These are phyloP conservation scores for Oenanthe sinensis DNA, from an alignment of 129 eudicot genomes.

Conservation along the genomic window DNA sequence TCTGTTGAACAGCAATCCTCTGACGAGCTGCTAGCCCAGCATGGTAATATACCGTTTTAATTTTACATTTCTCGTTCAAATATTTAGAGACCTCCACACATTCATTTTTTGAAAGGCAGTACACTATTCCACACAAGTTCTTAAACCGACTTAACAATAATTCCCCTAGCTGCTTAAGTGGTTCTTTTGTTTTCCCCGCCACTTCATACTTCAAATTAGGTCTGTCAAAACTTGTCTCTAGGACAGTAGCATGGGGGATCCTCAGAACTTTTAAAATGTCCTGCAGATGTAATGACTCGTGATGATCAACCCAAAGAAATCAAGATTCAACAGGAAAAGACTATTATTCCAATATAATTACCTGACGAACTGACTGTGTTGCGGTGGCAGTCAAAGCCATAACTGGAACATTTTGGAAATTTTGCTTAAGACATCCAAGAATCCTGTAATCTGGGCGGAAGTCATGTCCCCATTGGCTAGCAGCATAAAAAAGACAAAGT, in stretches of 20 bases:
- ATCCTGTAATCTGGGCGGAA: constrained; percentile 97
- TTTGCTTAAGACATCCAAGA: constrained; percentile 89
- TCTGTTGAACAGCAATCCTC: constrained; percentile 76
- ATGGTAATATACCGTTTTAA: constrained; percentile 79
- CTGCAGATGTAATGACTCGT: constrained; percentile 33
- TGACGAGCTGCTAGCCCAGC: constrained; percentile 95
- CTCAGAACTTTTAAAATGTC: constrained; percentile 67
- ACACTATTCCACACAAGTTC: constrained; percentile 67
- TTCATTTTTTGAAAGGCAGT: constrained; percentile 97
- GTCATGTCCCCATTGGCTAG: constrained; percentile 99
- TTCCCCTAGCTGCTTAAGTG: constrained; percentile 78
- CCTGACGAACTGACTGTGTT: constrained; percentile 82
- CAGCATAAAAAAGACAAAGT: constrained; percentile 2
- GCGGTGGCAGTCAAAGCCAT: constrained; percentile 99
- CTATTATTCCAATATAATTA: constrained; percentile 10
- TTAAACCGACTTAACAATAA: constrained; percentile 58
- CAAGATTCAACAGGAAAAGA: neutral
- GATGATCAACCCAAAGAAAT: neutral
- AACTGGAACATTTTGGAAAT: constrained; percentile 79
- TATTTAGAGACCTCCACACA: constrained; percentile 80
- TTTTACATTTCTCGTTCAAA: constrained; percentile 75
- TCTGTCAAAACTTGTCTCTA: constrained; percentile 87
- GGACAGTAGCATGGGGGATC: constrained; percentile 75
- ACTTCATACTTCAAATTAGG: constrained; percentile 94
- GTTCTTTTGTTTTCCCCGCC: constrained; percentile 66